Percentiles rank a stretch among this genome's conserved stretches.
These are phyloP conservation scores for Vararia minispora DNA, from an alignment of 768 basidiomycete species.

Conservation along the genomic window DNA sequence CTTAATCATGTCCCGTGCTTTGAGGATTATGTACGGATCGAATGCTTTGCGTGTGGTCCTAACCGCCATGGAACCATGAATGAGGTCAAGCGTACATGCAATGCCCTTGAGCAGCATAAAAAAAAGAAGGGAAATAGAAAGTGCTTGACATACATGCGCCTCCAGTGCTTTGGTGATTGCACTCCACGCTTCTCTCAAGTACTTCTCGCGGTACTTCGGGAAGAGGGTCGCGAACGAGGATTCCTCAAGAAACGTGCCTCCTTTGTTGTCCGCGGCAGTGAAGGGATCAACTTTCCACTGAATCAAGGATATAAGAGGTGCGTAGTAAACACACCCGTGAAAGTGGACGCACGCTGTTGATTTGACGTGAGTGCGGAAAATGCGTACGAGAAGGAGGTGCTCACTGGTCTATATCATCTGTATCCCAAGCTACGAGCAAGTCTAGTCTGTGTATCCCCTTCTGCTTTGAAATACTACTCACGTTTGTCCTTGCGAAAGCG, in stretches of 20 bases:
- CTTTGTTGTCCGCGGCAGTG: conserved; percentile 60
- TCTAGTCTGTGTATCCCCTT: conserved; percentile 10
- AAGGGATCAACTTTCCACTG: conserved; percentile 86
- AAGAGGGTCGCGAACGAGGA: conserved; percentile 97
- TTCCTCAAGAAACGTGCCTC: conserved; percentile 83
- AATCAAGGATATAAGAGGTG: background rate
- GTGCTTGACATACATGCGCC: conserved; percentile 41
- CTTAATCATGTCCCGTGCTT: conserved; percentile 93
- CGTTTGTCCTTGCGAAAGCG: conserved; percentile 91
- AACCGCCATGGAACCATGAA: conserved; percentile 97
- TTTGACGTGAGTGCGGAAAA: background rate
- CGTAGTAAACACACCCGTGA: background rate
- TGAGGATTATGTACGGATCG: conserved; percentile 93
- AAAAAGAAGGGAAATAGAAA: background rate
- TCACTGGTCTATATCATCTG: conserved; percentile 97
- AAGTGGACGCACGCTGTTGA: conserved; percentile 21
- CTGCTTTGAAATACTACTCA: conserved; percentile 28
- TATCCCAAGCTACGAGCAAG: conserved; percentile 77
- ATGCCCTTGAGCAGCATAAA: conserved; percentile 46
- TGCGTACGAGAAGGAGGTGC: conserved; percentile 19
- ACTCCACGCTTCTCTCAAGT: conserved; percentile 90
- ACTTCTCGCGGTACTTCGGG: conserved; percentile 97
- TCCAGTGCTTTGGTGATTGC: conserved; percentile 81
- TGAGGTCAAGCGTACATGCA: conserved; percentile 84
- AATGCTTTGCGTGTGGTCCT: conserved; percentile 93